Evolutionary conservation across 2,329 filamentous ascomycete genomes (phyloP).

Genomic region (Beauveria bassiana): DNA sequence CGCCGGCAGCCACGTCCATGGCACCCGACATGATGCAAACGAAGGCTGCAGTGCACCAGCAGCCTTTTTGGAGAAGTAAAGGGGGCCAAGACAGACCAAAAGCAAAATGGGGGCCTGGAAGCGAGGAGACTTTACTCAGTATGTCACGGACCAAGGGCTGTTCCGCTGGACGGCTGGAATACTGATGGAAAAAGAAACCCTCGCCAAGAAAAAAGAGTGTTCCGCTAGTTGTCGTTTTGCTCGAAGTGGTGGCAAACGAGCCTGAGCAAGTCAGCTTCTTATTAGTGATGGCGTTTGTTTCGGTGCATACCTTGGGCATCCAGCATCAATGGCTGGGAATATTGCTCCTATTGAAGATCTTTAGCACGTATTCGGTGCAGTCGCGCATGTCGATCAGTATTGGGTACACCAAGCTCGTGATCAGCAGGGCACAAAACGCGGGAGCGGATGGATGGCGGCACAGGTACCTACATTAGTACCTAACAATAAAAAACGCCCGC

Average conservation of each 20-base stretch:
- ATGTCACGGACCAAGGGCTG: background rate
- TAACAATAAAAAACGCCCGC: too few species aligned
- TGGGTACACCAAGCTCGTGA: background rate
- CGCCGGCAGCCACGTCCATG: background rate
- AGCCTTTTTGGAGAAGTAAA: background rate
- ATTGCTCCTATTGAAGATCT: background rate
- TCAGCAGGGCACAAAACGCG: background rate
- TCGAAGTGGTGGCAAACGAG: background rate
- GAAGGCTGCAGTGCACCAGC: background rate
- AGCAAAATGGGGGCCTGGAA: constrained; percentile 3
- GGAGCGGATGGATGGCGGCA: too few species aligned
- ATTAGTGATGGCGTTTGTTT: background rate
- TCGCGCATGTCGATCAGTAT: background rate
- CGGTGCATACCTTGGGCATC: background rate
- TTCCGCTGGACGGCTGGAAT: background rate
- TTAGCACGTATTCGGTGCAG: background rate
- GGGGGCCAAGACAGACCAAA: background rate
- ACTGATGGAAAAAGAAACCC: background rate
- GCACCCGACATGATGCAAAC: background rate
- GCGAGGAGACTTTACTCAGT: background rate
- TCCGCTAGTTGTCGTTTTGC: background rate
- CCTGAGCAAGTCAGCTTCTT: background rate
- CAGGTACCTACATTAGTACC: too few species aligned
- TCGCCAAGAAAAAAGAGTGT: background rate
- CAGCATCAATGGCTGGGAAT: background rate